Evolutionary conservation across 345 rosid genomes (phyloP).

Genomic region (Eucalyptus guilfoylei): DNA sequence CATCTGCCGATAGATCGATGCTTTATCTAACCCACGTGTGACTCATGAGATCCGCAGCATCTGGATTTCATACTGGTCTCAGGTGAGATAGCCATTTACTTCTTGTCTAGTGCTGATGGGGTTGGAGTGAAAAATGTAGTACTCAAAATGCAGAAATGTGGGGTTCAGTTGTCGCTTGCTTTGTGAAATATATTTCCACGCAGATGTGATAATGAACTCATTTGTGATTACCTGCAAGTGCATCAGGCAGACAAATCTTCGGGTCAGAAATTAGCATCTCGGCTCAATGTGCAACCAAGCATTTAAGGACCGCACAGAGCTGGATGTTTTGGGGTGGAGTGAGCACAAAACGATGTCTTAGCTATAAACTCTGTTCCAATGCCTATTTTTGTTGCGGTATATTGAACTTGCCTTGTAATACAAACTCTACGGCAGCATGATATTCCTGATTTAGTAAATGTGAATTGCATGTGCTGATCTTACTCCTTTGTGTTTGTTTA

Average conservation of each 20-base stretch:
- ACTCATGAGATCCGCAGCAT: conserved; percentile 74
- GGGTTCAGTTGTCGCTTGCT: background rate
- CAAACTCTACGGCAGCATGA: background rate
- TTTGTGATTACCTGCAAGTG: background rate
- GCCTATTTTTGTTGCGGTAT: background rate
- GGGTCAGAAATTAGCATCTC: conserved; percentile 77
- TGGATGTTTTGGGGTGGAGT: background rate
- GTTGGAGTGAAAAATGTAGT: background rate
- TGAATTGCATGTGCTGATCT: background rate
- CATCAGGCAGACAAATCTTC: conserved; percentile 48
- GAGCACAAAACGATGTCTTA: background rate
- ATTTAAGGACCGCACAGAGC: conserved; percentile 18
- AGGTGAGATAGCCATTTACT: conserved; percentile 19
- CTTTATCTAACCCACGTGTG: conserved; percentile 61
- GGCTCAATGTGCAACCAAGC: conserved; percentile 63
- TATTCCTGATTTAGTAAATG: background rate
- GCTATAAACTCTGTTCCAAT: background rate
- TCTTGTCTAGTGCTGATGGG: background rate
- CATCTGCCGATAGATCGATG: too few relatives aligned
- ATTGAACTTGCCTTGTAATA: background rate
- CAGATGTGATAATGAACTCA: background rate
- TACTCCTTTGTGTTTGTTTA: background rate
- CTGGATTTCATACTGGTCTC: conserved; percentile 82
- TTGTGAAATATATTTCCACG: too few relatives aligned
- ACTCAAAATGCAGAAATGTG: background rate